Evolutionary conservation across 1,139 yeast species (phyloP).

Genomic region (Hanseniaspora sp.): DNA sequence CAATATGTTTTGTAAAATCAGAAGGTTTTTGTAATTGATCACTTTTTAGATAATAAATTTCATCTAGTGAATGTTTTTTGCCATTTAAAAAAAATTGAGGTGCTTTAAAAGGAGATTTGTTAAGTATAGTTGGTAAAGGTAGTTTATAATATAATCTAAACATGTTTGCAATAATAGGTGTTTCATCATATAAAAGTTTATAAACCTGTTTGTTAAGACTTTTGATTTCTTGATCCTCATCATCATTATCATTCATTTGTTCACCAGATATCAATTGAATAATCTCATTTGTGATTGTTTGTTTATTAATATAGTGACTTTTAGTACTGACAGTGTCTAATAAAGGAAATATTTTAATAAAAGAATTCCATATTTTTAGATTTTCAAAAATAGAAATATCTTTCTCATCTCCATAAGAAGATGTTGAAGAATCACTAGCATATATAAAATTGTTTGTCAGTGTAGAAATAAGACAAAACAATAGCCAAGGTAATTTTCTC

Average conservation of each 20-base stretch:
- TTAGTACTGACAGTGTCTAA: background rate
- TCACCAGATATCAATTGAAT: background rate
- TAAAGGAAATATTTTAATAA: constrained; percentile 2
- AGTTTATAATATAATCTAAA: constrained; percentile 1
- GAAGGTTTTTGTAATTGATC: background rate
- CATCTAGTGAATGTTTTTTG: constrained; percentile 4
- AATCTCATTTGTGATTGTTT: background rate
- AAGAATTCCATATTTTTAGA: constrained; percentile 13
- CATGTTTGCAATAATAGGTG: constrained; percentile 1
- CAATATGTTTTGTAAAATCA: background rate
- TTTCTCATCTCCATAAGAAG: background rate
- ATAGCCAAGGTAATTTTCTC: background rate
- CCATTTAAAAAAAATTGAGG: constrained; percentile 8
- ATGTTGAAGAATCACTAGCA: no score
- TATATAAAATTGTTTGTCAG: background rate
- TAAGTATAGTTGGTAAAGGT: constrained; percentile 3
- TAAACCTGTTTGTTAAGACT: background rate
- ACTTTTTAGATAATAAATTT: constrained; percentile 11
- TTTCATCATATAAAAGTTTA: background rate
- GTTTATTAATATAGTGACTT: background rate
- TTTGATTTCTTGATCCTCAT: background rate
- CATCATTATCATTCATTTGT: background rate
- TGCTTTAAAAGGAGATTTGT: constrained; percentile 8
- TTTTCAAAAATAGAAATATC: background rate
- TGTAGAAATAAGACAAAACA: background rate